phyloP scores from a whole-genome alignment of 331 rosid species.

The Arachis monticola region DNA sequence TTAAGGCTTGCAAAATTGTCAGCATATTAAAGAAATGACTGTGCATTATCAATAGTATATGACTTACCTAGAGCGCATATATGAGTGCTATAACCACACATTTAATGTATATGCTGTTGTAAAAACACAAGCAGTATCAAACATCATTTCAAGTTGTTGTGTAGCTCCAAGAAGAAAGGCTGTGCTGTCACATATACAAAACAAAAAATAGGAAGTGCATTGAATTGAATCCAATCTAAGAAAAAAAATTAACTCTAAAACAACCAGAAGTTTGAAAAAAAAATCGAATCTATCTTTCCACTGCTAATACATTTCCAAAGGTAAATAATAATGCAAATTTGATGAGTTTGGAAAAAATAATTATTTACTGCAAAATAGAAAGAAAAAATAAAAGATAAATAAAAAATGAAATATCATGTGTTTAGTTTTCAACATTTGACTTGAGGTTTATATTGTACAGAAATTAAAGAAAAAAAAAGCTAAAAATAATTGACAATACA shows the following conservation, averaged over 20 bases:
- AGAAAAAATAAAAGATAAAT: background rate
- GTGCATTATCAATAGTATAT: conserved; percentile 29
- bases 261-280: conserved; percentile 50
- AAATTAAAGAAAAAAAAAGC: background rate
- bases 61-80: conserved; percentile 85
- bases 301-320: conserved; percentile 86
- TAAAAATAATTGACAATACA: background rate
- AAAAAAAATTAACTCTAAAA: conserved; percentile 38
- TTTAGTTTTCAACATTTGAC: conserved; percentile 9
- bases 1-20: conserved; percentile 3
- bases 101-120: conserved; percentile 88
- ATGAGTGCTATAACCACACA: conserved; percentile 83
- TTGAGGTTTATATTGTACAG: background rate
- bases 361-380: conserved; percentile 75
- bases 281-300: conserved; percentile 80
- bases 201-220: conserved; percentile 37
- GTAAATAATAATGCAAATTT: conserved; percentile 87
- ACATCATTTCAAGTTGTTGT: too few relatives aligned
- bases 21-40: conserved; percentile 2
- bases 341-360: conserved; percentile 81
- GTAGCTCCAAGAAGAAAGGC: too few relatives aligned
- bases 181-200: conserved; percentile 39
- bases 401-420: conserved; percentile 19
- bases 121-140: conserved; percentile 73
- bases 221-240: conserved; percentile 9